Percentiles rank a stretch among this genome's conserved stretches.
phyloP scores from a whole-genome alignment of 257 asterid species.

The Nicotiana otophora region DNA sequence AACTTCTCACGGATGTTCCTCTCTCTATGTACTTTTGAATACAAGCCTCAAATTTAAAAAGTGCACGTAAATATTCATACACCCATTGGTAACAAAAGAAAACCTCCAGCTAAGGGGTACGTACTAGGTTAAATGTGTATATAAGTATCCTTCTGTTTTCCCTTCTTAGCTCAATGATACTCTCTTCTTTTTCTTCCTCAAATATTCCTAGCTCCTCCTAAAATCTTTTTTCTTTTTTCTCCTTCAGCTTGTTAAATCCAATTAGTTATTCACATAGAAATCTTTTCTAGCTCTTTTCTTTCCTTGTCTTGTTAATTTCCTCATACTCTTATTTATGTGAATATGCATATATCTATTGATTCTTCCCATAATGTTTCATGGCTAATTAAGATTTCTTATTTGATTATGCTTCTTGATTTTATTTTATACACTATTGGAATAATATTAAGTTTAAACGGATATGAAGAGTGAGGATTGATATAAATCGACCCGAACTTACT shows the following conservation, averaged over 20 bases:
- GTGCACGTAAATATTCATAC: background rate
- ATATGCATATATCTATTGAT: too few relatives aligned
- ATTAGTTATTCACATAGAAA: too few relatives aligned
- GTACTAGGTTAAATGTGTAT: background rate
- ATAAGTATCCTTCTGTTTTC: background rate
- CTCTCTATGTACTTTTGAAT: too few relatives aligned
- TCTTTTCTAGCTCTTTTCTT: background rate
- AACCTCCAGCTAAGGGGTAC: background rate
- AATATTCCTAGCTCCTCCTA: too few relatives aligned
- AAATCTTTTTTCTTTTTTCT: too few relatives aligned
- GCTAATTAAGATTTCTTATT: too few relatives aligned
- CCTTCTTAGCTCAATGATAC: background rate
- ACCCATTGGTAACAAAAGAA: slow-evolving; percentile 3
- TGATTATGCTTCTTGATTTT: background rate
- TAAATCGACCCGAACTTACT: too few relatives aligned
- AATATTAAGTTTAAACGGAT: too few relatives aligned
- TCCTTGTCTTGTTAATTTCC: background rate
- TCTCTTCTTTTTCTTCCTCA: slow-evolving; percentile 16
- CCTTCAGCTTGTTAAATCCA: background rate
- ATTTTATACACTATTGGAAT: too few relatives aligned
- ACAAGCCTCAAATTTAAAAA: background rate
- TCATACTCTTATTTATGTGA: too few relatives aligned
- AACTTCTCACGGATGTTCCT: too few relatives aligned
- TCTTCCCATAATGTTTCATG: background rate
- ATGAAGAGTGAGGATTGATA: background rate